phyloP scores from a whole-genome alignment of 1,139 yeast species.

The Oligophagozyma castellii region DNA sequence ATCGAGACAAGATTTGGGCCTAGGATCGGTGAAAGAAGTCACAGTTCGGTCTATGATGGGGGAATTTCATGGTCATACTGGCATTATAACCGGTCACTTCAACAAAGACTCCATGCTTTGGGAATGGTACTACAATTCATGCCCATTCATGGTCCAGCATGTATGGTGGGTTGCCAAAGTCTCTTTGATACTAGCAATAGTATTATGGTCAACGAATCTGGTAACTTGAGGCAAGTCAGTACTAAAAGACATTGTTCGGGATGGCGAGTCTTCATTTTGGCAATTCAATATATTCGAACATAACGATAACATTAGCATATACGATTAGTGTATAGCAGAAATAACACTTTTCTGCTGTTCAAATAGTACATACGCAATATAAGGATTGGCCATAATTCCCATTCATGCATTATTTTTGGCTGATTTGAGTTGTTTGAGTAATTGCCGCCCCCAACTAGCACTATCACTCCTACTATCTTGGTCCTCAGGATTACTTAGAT shows the following conservation, averaged over 20 bases:
- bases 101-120: slow-evolving; percentile 30
- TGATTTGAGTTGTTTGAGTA: slow-evolving; percentile 19
- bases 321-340: neutral
- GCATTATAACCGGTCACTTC: slow-evolving; percentile 63
- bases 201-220: slow-evolving; percentile 16
- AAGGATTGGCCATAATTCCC: no score
- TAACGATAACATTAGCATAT: no score
- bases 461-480: no score
- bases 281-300: no score
- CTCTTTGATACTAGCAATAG: slow-evolving; percentile 31
- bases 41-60: slow-evolving; percentile 96
- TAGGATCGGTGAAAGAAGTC: slow-evolving; percentile 45
- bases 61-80: slow-evolving; percentile 81
- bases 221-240: slow-evolving; percentile 4
- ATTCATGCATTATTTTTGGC: no score
- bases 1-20: slow-evolving; percentile 24
- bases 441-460: no score
- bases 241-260: no score
- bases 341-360: neutral
- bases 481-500: no score
- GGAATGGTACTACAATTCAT: slow-evolving; percentile 57
- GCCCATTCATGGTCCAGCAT: slow-evolving; percentile 82
- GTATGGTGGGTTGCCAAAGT: slow-evolving; percentile 89
- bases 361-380: no score
- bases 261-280: no score